A percentile compares a stretch with the other conserved stretches of the same genome.
Conservation (phyloP, 768 basidiomycete genomes). For the Amanita rubescens region DNA sequence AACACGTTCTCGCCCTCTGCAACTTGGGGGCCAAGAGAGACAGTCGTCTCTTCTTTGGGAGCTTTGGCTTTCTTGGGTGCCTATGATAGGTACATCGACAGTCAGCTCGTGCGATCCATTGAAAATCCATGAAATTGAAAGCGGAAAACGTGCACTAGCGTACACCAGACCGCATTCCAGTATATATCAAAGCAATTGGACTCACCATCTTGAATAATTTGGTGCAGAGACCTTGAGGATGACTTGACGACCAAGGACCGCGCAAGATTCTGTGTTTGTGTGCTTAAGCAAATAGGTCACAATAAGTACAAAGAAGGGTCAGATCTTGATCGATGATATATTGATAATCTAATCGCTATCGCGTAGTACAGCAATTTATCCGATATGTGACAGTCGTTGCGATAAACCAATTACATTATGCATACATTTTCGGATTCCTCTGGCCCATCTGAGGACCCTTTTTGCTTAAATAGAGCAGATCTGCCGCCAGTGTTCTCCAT, state of each 20-base stretch:
- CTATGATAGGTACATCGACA: slow-evolving; percentile 45
- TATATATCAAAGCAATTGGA: slow-evolving; percentile 8
- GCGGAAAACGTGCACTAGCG: not conserved
- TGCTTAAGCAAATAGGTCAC: not conserved
- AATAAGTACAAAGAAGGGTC: not conserved
- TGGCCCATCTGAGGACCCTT: not conserved
- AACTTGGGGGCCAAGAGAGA: slow-evolving; percentile 92
- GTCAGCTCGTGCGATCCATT: slow-evolving; percentile 49
- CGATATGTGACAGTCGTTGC: not conserved
- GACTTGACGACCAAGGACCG: slow-evolving; percentile 20
- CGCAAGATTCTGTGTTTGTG: slow-evolving; percentile 6
- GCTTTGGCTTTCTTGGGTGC: slow-evolving; percentile 79
- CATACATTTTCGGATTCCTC: not conserved
- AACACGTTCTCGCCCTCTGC: slow-evolving; percentile 96
- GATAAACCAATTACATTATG: not conserved
- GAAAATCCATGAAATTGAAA: slow-evolving; percentile 6
- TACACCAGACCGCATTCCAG: not conserved
- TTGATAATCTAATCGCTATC: not conserved
- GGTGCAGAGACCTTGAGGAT: slow-evolving; percentile 27
- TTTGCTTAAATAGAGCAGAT: not conserved
- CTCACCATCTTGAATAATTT: slow-evolving; percentile 33
- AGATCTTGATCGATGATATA: not conserved
- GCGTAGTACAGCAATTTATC: too few relatives aligned
- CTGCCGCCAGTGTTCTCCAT: not conserved
- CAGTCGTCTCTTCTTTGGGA: slow-evolving; percentile 73